Conservation (phyloP, 345 rosid species). For the Brassica incana region DNA sequence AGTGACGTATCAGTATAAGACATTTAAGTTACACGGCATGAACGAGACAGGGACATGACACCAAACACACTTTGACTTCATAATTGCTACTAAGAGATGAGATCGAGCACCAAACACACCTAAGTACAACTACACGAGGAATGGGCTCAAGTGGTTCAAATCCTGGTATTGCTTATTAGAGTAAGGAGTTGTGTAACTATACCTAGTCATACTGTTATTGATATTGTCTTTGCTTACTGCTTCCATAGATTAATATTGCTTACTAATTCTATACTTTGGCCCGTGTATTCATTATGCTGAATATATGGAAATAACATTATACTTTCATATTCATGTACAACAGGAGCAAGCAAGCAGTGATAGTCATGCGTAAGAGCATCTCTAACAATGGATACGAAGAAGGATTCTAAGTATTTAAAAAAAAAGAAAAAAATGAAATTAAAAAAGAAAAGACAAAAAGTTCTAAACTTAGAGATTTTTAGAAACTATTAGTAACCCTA, state of each 20-base stretch:
- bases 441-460: no score
- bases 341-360: slow-evolving; percentile 72
- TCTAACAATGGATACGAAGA: no score
- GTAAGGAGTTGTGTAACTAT: neutral
- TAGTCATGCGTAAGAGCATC: neutral
- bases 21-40: neutral
- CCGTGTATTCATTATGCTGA: neutral
- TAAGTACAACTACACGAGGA: neutral
- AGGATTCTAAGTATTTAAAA: no score
- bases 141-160: neutral
- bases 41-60: neutral
- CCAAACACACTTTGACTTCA: neutral
- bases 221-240: slow-evolving; percentile 53
- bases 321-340: slow-evolving; percentile 77
- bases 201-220: slow-evolving; percentile 19
- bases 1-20: neutral
- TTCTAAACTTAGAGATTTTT: no score
- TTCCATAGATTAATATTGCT: slow-evolving; percentile 31
- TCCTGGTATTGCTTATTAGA: slow-evolving; percentile 3
- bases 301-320: slow-evolving; percentile 8
- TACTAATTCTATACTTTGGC: neutral
- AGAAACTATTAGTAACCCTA: no score
- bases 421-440: no score
- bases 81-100: neutral
- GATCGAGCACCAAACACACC: slow-evolving; percentile 3